Evolutionary conservation across 2,329 filamentous ascomycete genomes (phyloP).

Genomic region (Elsinoe australis): DNA sequence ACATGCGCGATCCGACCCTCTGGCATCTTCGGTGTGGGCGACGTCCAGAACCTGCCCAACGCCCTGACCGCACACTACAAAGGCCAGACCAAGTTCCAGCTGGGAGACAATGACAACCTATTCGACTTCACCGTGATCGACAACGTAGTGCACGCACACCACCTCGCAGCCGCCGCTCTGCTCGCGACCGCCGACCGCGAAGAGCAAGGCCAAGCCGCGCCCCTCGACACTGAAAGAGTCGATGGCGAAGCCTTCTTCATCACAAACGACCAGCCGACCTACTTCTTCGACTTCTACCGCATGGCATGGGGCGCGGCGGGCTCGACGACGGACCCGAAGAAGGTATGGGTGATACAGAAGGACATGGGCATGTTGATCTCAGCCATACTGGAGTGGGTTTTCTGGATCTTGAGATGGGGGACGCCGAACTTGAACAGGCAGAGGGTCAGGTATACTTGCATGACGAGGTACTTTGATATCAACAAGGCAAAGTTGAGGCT

Average conservation of each 20-base stretch:
- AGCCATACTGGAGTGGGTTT: constrained; percentile 38
- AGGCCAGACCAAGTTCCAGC: constrained; percentile 44
- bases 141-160: constrained; percentile 46
- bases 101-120: constrained; percentile 46
- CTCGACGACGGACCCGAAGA: constrained; percentile 30
- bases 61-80: constrained; percentile 39
- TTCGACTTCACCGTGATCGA: constrained; percentile 49
- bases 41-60: constrained; percentile 40
- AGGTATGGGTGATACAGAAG: constrained; percentile 38
- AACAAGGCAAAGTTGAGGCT: constrained; percentile 63
- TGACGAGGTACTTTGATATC: constrained; percentile 73
- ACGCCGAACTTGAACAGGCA: constrained; percentile 41
- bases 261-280: constrained; percentile 44
- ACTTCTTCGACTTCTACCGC: constrained; percentile 46
- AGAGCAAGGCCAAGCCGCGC: constrained; percentile 28
- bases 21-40: constrained; percentile 46
- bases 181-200: constrained; percentile 37
- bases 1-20: constrained; percentile 45
- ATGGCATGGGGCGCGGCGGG: constrained; percentile 41
- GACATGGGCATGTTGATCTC: constrained; percentile 38
- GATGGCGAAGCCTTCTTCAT: constrained; percentile 47
- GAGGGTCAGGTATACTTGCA: constrained; percentile 57
- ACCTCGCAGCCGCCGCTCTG: constrained; percentile 44
- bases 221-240: constrained; percentile 41
- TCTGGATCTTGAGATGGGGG: constrained; percentile 37